These are phyloP conservation scores for Tylopilus rubrobrunneus DNA, from an alignment of 768 basidiomycete genomes.

Conservation along the genomic window DNA sequence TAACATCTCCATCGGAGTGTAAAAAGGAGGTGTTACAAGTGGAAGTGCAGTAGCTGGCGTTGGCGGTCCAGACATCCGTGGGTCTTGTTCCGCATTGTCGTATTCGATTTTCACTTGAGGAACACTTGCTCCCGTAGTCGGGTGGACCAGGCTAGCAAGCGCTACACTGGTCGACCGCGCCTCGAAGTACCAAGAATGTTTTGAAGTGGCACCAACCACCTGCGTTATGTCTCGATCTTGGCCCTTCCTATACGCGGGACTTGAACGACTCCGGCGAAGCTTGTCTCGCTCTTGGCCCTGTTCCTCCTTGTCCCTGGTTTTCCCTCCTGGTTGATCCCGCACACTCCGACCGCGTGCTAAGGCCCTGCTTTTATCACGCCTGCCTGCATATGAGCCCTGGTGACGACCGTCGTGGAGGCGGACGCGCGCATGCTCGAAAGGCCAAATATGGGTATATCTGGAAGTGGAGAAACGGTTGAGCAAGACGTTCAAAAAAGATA, in stretches of 20 bases:
- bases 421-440: constrained; percentile 92
- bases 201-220: neutral
- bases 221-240: neutral
- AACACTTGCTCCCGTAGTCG: neutral
- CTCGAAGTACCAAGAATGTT: constrained; percentile 8
- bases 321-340: constrained; percentile 7
- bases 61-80: constrained; percentile 16
- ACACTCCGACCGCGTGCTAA: constrained; percentile 14
- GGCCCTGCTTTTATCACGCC: constrained; percentile 18
- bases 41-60: constrained; percentile 23
- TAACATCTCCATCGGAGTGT: constrained; percentile 25
- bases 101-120: constrained; percentile 24
- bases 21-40: constrained; percentile 23
- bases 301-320: constrained; percentile 3
- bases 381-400: constrained; percentile 28
- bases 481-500: neutral
- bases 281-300: constrained; percentile 4
- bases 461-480: constrained; percentile 4
- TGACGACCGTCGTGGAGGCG: constrained; percentile 46
- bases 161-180: neutral
- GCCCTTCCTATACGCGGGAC: constrained; percentile 7
- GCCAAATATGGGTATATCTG: constrained; percentile 97
- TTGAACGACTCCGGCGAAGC: constrained; percentile 21
- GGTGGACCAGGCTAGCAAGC: neutral
- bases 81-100: constrained; percentile 20